Conservation (phyloP, 768 basidiomycete genomes). For the Boletus eberwhitei region DNA sequence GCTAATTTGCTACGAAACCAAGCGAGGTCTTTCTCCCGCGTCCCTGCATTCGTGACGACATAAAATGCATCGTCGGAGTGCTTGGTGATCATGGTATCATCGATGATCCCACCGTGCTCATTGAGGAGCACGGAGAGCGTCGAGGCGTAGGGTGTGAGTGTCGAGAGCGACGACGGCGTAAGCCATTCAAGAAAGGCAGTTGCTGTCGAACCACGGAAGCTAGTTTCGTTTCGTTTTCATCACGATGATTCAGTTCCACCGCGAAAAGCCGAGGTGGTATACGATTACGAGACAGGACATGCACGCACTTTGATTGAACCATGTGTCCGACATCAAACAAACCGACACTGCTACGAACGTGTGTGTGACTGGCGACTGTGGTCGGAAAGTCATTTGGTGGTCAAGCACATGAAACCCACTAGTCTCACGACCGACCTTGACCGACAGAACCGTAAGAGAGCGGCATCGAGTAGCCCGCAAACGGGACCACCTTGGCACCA, state of each 20-base stretch:
- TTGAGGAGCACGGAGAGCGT: constrained; percentile 90
- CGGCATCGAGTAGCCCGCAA: constrained; percentile 96
- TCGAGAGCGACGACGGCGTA: constrained; percentile 75
- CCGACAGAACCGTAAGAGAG: constrained; percentile 79
- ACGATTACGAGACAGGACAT: neutral
- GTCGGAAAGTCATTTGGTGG: neutral
- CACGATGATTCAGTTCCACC: neutral
- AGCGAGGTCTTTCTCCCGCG: constrained; percentile 74
- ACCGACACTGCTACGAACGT: constrained; percentile 78
- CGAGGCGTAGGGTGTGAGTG: constrained; percentile 69
- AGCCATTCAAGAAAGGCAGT: constrained; percentile 85
- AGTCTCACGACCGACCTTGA: constrained; percentile 51
- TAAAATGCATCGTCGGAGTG: constrained; percentile 80
- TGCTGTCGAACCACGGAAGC: constrained; percentile 77
- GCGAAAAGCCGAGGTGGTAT: neutral
- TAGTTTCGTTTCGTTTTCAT: constrained; percentile 27
- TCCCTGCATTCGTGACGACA: constrained; percentile 94
- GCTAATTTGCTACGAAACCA: constrained; percentile 69
- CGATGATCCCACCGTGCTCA: constrained; percentile 88
- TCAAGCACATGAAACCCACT: constrained; percentile 10
- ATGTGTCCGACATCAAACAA: constrained; percentile 99
- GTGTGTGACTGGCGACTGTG: constrained; percentile 84
- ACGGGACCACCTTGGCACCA: constrained; percentile 93
- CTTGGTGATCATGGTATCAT: constrained; percentile 91
- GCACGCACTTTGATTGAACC: constrained; percentile 82